phyloP scores from a whole-genome alignment of 495 filamentous ascomycete genomes.

The Annulohypoxylon bovei region DNA sequence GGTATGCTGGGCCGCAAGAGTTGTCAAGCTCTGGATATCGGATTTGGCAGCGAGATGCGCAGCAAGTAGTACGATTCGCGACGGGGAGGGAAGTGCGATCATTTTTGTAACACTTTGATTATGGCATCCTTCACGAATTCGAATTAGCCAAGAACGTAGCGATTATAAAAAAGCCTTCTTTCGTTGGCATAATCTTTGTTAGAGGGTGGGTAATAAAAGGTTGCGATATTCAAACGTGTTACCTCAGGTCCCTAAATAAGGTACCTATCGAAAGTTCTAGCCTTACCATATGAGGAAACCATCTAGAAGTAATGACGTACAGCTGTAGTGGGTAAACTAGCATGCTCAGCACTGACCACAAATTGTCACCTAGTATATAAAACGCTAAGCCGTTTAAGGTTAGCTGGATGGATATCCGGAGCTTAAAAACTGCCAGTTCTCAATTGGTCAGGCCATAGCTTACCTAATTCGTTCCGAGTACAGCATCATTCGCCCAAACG shows the following conservation, averaged over 20 bases:
- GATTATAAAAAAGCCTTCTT: neutral
- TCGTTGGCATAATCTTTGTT: neutral
- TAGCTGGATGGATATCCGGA: neutral
- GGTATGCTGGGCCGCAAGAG: slow-evolving; percentile 67
- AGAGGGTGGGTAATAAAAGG: neutral
- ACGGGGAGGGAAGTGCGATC: slow-evolving; percentile 60
- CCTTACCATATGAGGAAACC: neutral
- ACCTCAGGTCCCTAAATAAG: neutral
- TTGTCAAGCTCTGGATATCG: slow-evolving; percentile 70
- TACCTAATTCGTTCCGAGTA: slow-evolving; percentile 25
- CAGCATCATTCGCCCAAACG: slow-evolving; percentile 27
- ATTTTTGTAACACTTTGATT: slow-evolving; percentile 43
- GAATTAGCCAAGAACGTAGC: neutral
- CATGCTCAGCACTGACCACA: neutral
- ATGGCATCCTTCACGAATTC: slow-evolving; percentile 13
- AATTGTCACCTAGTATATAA: neutral
- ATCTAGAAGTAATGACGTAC: slow-evolving; percentile 8
- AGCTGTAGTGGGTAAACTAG: neutral
- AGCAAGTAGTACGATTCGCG: slow-evolving; percentile 72
- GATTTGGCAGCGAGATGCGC: slow-evolving; percentile 65
- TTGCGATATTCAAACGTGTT: slow-evolving; percentile 5
- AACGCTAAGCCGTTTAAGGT: slow-evolving; percentile 1
- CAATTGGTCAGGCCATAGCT: slow-evolving; percentile 26
- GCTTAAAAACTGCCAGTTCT: slow-evolving; percentile 11
- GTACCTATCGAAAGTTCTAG: neutral